phyloP scores from a whole-genome alignment of 2,329 filamentous ascomycete species.

The Ophiostoma ulmi region DNA sequence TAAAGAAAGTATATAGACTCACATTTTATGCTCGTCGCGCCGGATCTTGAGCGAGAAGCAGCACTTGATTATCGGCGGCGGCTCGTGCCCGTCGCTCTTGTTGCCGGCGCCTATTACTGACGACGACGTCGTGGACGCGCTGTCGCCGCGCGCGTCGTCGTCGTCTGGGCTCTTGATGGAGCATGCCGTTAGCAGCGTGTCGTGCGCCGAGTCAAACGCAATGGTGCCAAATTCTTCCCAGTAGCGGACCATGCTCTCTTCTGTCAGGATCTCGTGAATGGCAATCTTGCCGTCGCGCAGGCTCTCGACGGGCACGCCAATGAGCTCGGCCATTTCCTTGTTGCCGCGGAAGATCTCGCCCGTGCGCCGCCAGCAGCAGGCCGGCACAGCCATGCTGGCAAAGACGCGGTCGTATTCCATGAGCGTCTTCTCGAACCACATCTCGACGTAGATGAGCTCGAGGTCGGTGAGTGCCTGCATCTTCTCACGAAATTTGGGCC shows the following conservation, averaged over 20 bases:
- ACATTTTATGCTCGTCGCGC: constrained; percentile 95
- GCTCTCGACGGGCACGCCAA: constrained; percentile 85
- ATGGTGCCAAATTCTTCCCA: constrained; percentile 99
- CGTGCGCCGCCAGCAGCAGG: constrained; percentile 93
- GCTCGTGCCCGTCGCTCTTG: not conserved
- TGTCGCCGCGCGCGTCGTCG: constrained; percentile 45
- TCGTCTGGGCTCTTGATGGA: constrained; percentile 76
- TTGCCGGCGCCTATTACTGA: not conserved
- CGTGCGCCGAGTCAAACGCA: constrained; percentile 88
- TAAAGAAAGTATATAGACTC: constrained; percentile 37
- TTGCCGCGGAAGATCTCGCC: constrained; percentile 97
- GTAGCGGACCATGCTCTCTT: constrained; percentile 91
- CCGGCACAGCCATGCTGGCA: constrained; percentile 96
- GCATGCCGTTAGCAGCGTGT: constrained; percentile 91
- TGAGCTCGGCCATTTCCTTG: constrained; percentile 96
- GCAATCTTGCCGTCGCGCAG: constrained; percentile 91
- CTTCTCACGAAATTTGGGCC: constrained; percentile 92
- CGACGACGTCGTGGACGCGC: constrained; percentile 32
- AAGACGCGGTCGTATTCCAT: constrained; percentile 99
- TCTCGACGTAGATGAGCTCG: constrained; percentile 90
- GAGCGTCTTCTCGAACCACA: constrained; percentile 96
- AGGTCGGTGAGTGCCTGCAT: constrained; percentile 89
- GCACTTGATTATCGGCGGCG: constrained; percentile 63
- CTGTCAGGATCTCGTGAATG: constrained; percentile 90
- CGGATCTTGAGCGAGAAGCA: constrained; percentile 98